Conservation (phyloP, 2,329 filamentous ascomycete species). For the Bimuria novae-zelandiae region DNA sequence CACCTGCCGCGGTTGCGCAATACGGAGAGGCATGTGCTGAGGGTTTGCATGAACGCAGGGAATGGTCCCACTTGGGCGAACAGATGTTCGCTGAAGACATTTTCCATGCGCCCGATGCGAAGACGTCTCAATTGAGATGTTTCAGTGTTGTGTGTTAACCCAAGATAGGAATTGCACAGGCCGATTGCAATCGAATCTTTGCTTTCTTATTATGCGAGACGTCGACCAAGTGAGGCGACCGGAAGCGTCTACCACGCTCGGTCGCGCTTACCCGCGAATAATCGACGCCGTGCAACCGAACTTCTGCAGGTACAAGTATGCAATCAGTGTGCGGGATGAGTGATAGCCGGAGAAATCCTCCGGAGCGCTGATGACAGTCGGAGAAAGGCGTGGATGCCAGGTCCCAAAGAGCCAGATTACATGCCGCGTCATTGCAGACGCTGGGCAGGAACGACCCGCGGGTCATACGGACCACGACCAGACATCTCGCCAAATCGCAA, state of each 20-base stretch:
- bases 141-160: background rate
- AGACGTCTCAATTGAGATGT: background rate
- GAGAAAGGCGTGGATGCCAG: background rate
- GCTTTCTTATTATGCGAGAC: background rate
- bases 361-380: background rate
- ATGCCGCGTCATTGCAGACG: background rate
- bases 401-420: background rate
- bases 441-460: background rate
- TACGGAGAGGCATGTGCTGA: background rate
- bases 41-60: background rate
- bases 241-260: too few relatives aligned
- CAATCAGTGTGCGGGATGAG: background rate
- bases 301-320: background rate
- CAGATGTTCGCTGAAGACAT: too few relatives aligned
- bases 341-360: background rate
- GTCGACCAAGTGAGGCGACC: background rate
- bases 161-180: background rate
- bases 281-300: too few relatives aligned
- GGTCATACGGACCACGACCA: background rate
- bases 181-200: background rate
- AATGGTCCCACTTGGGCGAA: conserved; percentile 1
- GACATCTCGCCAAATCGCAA: background rate
- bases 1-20: conserved; percentile 2
- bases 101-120: background rate
- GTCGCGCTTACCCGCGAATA: too few relatives aligned